A percentile compares a stretch with the other conserved stretches of the same genome.
These are phyloP conservation scores for Bertia moriformis DNA, from an alignment of 2,329 filamentous ascomycete species.

Conservation along the genomic window DNA sequence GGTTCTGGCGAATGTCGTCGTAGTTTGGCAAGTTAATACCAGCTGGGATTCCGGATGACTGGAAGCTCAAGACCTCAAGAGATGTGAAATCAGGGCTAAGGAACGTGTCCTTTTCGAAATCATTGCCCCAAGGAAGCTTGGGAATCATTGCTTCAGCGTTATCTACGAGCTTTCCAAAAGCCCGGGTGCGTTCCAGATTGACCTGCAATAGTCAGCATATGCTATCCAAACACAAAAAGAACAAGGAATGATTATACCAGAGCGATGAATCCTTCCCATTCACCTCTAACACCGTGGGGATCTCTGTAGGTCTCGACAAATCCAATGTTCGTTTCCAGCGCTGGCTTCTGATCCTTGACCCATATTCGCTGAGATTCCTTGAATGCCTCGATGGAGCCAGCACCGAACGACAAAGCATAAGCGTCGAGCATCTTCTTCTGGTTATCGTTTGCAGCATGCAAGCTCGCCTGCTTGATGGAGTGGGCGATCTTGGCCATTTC, in stretches of 20 bases:
- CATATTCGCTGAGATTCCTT: constrained; percentile 69
- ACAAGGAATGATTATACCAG: constrained; percentile 5
- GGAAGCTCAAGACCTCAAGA: constrained; percentile 77
- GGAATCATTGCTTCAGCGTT: constrained; percentile 74
- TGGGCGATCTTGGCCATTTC: constrained; percentile 57
- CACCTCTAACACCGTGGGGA: constrained; percentile 64
- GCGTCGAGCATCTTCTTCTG: constrained; percentile 61
- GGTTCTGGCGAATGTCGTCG: constrained; percentile 64
- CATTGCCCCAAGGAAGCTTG: constrained; percentile 70
- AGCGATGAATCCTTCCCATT: constrained; percentile 76
- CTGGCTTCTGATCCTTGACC: constrained; percentile 71
- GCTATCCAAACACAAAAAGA: neutral
- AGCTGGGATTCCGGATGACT: constrained; percentile 50
- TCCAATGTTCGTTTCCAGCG: constrained; percentile 67
- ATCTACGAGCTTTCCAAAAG: constrained; percentile 73
- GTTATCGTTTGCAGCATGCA: constrained; percentile 58
- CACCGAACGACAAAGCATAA: constrained; percentile 62
- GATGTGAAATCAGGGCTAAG: constrained; percentile 90
- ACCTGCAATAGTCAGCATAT: constrained; percentile 32
- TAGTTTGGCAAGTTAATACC: constrained; percentile 61
- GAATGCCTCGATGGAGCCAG: constrained; percentile 62
- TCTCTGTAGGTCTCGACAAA: constrained; percentile 81
- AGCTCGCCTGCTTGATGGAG: constrained; percentile 54
- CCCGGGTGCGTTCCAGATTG: constrained; percentile 77
- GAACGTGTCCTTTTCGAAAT: constrained; percentile 95